These are phyloP conservation scores for Aschersonia sp. DNA, from an alignment of 2,329 filamentous ascomycete genomes.

Conservation along the genomic window DNA sequence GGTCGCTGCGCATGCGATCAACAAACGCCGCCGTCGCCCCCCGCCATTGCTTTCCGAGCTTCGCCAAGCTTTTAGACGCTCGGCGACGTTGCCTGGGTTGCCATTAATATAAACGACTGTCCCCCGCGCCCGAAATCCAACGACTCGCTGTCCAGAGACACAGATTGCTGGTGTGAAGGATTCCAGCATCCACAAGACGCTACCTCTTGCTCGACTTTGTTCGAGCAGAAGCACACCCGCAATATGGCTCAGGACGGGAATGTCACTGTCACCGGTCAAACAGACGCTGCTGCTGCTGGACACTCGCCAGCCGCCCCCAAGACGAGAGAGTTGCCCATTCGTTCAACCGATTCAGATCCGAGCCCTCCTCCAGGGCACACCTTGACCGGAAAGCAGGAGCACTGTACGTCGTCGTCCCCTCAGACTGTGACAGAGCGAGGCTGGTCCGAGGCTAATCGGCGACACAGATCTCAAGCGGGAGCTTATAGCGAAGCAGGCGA, in stretches of 20 bases:
- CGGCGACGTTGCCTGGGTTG: neutral
- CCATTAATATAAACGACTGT: no score
- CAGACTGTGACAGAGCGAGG: no score
- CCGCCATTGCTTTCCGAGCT: neutral
- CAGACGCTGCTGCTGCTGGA: neutral
- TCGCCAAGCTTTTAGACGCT: neutral
- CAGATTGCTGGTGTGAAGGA: no score
- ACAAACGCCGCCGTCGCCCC: neutral
- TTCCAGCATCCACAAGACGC: neutral
- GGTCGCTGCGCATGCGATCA: no score
- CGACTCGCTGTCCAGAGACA: no score
- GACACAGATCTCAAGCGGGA: slow-evolving; percentile 80
- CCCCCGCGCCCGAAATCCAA: no score
- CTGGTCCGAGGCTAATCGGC: neutral
- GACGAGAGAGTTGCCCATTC: slow-evolving; percentile 14
- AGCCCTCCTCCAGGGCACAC: slow-evolving; percentile 28
- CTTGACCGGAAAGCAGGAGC: slow-evolving; percentile 92
- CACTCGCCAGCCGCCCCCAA: slow-evolving; percentile 3
- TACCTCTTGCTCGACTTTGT: neutral
- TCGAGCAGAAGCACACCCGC: neutral
- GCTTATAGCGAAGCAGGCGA: slow-evolving; percentile 78
- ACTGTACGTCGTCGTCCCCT: slow-evolving; percentile 47
- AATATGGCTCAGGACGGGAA: slow-evolving; percentile 2
- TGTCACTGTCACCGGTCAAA: neutral
- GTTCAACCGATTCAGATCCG: slow-evolving; percentile 12